phyloP scores from a whole-genome alignment of 2,329 filamentous ascomycete species.

The Fusarium buxicola region DNA sequence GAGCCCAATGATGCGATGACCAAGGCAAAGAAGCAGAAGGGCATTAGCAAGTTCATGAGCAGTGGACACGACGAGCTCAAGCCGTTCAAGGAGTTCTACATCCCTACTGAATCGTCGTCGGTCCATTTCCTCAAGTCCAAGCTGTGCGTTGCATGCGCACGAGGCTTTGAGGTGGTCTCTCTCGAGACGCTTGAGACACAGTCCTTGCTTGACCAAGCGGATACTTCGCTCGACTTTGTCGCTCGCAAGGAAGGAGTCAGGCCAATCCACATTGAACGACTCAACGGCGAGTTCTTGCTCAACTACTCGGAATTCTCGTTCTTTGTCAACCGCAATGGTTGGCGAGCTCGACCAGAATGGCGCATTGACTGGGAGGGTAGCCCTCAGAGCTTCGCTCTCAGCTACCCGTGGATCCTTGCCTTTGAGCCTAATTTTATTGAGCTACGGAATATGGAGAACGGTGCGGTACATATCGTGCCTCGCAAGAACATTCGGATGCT shows the following conservation, averaged over 20 bases:
- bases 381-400: conserved; percentile 91
- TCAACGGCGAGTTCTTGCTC: conserved; percentile 96
- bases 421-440: conserved; percentile 99
- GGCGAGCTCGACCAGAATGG: conserved; percentile 96
- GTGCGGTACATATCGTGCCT: conserved; percentile 94
- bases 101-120: conserved; percentile 96
- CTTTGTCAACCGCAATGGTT: conserved; percentile 98
- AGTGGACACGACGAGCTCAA: conserved; percentile 93
- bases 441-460: conserved; percentile 93
- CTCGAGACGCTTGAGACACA: conserved; percentile 98
- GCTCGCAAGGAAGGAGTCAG: conserved; percentile 92
- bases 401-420: conserved; percentile 95
- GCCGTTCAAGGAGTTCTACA: conserved; percentile 99
- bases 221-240: conserved; percentile 97
- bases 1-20: conserved; percentile 96
- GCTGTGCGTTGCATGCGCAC: conserved; percentile 93
- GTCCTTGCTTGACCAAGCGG: conserved; percentile 94
- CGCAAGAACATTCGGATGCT: conserved; percentile 98
- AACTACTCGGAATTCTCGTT: conserved; percentile 99
- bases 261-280: conserved; percentile 95
- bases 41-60: conserved; percentile 95
- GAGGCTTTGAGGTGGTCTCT: conserved; percentile 96
- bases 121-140: conserved; percentile 98
- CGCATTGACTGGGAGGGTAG: conserved; percentile 97
- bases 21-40: conserved; percentile 95